These are phyloP conservation scores for Bodo saltans DNA, from an alignment of 78 protist genomes.

Conservation along the genomic window DNA sequence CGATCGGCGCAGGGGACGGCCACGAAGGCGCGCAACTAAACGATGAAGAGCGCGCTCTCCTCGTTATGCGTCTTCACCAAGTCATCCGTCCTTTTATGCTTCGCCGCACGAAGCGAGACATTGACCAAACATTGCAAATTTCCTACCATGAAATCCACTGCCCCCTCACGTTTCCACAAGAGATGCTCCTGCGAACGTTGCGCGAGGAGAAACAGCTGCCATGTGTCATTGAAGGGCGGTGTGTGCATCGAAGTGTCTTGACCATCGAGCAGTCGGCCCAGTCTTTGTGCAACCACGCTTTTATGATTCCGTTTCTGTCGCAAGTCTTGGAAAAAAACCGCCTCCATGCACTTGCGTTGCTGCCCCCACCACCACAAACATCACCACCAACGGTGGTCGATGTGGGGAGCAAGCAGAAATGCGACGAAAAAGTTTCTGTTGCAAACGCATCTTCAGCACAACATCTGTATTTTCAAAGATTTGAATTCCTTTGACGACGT, in stretches of 20 bases:
- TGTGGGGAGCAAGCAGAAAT: no score
- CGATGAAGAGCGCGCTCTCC: constrained; percentile 52
- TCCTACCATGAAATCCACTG: not conserved
- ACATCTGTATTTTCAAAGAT: constrained; percentile 72
- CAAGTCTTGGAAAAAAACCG: no score
- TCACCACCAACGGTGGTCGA: no score
- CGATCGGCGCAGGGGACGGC: constrained; percentile 43
- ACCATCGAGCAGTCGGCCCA: no score
- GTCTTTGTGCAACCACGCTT: no score
- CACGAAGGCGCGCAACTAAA: constrained; percentile 21
- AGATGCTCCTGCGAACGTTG: not conserved
- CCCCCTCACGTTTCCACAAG: not conserved
- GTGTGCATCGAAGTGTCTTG: no score
- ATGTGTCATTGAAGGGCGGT: not conserved
- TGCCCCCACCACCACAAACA: no score
- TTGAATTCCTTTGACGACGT: constrained; percentile 55
- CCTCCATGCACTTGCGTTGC: no score
- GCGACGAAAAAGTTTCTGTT: no score
- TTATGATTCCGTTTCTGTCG: no score
- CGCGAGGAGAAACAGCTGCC: not conserved
- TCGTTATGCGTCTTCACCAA: constrained; percentile 72
- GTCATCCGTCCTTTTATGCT: constrained; percentile 88
- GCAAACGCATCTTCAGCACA: no score
- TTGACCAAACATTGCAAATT: constrained; percentile 33
- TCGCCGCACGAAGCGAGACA: constrained; percentile 92